Conservation (phyloP, 1,284 basidiomycete genomes). For the Chalciporus sp. region DNA sequence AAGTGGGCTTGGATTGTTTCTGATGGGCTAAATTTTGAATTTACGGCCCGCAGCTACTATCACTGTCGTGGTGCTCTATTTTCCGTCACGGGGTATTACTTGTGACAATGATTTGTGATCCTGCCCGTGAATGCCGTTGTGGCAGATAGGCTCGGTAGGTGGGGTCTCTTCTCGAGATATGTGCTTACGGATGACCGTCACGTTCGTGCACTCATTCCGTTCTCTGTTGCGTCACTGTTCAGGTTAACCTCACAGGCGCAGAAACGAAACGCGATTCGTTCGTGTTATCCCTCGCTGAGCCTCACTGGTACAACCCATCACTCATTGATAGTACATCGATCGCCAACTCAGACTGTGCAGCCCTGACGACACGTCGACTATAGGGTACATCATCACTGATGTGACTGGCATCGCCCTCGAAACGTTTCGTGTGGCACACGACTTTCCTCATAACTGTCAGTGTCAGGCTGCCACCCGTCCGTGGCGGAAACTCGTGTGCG, state of each 20-base stretch:
- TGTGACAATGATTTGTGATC: background rate
- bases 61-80: background rate
- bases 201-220: background rate
- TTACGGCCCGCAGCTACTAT: background rate
- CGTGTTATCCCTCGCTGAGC: background rate
- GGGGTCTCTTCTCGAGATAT: background rate
- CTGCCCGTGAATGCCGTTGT: background rate
- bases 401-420: constrained; percentile 5
- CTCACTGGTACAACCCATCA: background rate
- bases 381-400: background rate
- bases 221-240: background rate
- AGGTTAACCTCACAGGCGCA: background rate
- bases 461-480: constrained; percentile 16
- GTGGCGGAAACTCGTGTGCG: constrained; percentile 1
- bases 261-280: background rate
- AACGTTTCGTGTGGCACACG: constrained; percentile 3
- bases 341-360: constrained; percentile 18
- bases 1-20: background rate
- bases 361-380: background rate
- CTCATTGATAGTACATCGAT: constrained; percentile 10
- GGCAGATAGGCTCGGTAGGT: background rate
- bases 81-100: background rate
- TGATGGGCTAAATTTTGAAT: too few species aligned
- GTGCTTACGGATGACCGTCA: too few species aligned
- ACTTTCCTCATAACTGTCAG: constrained; percentile 4